Evolutionary conservation across 139 green algal genomes (phyloP), one percentile per base, ranked within the genome.

Genomic region (Auxenochlorella protothecoides): DNA sequence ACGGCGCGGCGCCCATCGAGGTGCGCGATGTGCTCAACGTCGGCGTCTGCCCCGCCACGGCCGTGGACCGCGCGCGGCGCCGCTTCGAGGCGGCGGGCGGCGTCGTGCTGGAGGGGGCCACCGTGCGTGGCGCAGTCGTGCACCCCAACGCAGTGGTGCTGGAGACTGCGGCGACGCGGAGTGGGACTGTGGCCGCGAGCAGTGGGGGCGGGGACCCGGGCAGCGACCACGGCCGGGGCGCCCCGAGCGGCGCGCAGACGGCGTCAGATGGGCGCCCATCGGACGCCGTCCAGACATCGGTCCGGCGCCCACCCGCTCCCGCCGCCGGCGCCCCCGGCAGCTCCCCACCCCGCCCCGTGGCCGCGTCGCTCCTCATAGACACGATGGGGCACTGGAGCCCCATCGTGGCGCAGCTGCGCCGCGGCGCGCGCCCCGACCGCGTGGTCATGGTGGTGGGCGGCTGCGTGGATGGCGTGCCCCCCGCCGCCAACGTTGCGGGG

Each of bases 371-470:
- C 68, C 75, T 97, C 62, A 57, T 97, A 15, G 92, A 97, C 77
- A 93, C 85, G 82, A 97, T 97, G 92, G 92, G 92, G 51, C 85
- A 97, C 71, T 91, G 83, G 75, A 87, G 73, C 7, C 84, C 88
- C 65, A 92, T 96, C 44, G 89, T 91, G 4, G 87, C 88, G 68
- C 90, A 96, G 85, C 78, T 92, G 61, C 68, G 92, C 8, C 78
- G 82, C 12, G 56, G 76, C 3, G 63, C 71, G 4, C 90, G 89
- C 73, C 90, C 92, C 4, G 84, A 96, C 52, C 89, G 89, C 63
- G 87, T 97, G 81, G 87, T 86, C 65, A 66, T 97, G 69, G 92
- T 97, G 66, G 90, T 96, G 68, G 92, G 92, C 10, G 79, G 78
- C 2, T 94, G 89, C 74, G 85, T 88, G 8, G 73, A 79, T 52